Percentiles rank a stretch among this genome's conserved stretches.
Conservation (phyloP, 2,329 filamentous ascomycete species). For the Hypoxylon sp. region DNA sequence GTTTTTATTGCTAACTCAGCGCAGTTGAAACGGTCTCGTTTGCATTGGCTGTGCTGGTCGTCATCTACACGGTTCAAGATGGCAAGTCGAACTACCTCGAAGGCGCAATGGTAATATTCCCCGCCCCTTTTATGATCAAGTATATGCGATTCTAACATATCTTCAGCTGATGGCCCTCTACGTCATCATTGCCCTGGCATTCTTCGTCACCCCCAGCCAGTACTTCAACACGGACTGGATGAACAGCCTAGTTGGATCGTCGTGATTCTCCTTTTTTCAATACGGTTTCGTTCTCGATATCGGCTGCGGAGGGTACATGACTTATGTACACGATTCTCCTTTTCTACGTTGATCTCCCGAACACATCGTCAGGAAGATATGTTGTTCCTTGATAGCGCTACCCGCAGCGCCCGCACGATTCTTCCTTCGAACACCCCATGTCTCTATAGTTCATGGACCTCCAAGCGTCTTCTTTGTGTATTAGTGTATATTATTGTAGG, state of each 20-base stretch:
- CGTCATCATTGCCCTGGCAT: conserved; percentile 67
- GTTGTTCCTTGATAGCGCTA: conserved; percentile 1
- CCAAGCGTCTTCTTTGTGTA: conserved; percentile 11
- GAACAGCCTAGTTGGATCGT: conserved; percentile 16
- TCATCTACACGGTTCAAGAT: conserved; percentile 79
- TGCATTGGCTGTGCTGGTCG: conserved; percentile 76
- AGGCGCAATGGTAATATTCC: conserved; percentile 69
- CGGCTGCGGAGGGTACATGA: conserved; percentile 5
- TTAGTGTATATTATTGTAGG: conserved; percentile 24
- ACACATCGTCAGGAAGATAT: not conserved
- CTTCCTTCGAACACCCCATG: not conserved
- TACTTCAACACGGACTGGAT: conserved; percentile 52
- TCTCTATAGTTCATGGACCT: conserved; percentile 3
- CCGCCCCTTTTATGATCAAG: not conserved
- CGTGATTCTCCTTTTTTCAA: conserved; percentile 10
- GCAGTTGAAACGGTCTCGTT: conserved; percentile 78
- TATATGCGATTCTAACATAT: conserved; percentile 26
- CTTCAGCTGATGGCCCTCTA: conserved; percentile 59
- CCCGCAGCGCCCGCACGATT: not conserved
- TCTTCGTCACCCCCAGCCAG: conserved; percentile 62
- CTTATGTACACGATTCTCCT: not conserved
- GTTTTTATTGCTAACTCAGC: conserved; percentile 21
- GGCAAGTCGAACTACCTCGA: conserved; percentile 87
- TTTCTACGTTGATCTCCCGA: conserved; percentile 1
- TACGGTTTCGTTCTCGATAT: not conserved